Evolutionary conservation across 768 basidiomycete species (phyloP).

Genomic region (Termitomyces sp.): DNA sequence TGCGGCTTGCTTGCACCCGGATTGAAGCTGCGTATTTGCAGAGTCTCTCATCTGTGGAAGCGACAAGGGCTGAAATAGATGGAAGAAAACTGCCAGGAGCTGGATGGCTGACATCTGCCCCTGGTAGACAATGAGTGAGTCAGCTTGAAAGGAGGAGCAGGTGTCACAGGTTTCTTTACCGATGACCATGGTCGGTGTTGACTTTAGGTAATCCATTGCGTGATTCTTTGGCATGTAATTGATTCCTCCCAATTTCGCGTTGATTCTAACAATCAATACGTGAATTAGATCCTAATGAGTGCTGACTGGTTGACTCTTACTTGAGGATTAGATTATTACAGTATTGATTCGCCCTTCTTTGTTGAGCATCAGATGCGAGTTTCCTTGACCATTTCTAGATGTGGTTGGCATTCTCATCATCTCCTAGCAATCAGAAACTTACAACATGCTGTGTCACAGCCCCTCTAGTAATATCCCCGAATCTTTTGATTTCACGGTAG

Average conservation of each 20-base stretch:
- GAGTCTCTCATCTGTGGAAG: slow-evolving; percentile 45
- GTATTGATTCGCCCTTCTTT: slow-evolving; percentile 38
- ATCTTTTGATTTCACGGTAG: slow-evolving; percentile 26
- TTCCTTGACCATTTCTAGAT: slow-evolving; percentile 24
- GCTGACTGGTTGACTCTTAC: slow-evolving; percentile 23
- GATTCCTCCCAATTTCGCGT: slow-evolving; percentile 61
- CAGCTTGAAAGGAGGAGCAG: background rate
- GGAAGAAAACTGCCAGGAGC: slow-evolving; percentile 17
- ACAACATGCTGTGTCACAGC: slow-evolving; percentile 65
- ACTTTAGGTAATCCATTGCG: slow-evolving; percentile 26
- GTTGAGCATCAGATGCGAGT: slow-evolving; percentile 11
- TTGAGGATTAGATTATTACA: slow-evolving; percentile 60
- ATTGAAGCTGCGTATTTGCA: slow-evolving; percentile 53
- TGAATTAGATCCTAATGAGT: background rate
- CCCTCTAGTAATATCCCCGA: slow-evolving; percentile 40
- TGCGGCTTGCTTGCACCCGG: slow-evolving; percentile 22
- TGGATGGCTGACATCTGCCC: slow-evolving; percentile 24
- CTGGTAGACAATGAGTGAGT: slow-evolving; percentile 10
- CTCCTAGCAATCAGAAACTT: slow-evolving; percentile 14
- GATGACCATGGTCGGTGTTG: slow-evolving; percentile 52
- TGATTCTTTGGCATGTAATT: slow-evolving; percentile 44
- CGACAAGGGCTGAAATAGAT: slow-evolving; percentile 36
- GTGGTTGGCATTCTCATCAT: background rate
- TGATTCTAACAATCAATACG: slow-evolving; percentile 38
- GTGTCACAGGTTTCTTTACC: slow-evolving; percentile 22